phyloP scores from a whole-genome alignment of 2,329 filamentous ascomycete species.

The Rutstroemia sydowiana region DNA sequence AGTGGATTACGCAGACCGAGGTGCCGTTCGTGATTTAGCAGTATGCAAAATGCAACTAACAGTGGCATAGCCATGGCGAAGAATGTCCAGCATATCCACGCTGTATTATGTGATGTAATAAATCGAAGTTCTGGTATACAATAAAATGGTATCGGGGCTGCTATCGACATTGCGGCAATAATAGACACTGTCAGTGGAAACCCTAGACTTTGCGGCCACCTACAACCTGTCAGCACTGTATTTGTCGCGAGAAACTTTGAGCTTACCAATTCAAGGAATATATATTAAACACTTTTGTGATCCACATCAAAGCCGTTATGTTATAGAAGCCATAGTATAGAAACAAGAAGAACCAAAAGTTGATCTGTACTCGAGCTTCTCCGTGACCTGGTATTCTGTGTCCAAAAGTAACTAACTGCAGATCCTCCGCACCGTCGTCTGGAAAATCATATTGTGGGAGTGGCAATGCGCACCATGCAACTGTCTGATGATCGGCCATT shows the following conservation, averaged over 20 bases:
- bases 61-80: constrained; percentile 63
- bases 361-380: constrained; percentile 54
- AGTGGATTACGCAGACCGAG: constrained; percentile 52
- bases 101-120: constrained; percentile 55
- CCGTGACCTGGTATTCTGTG: constrained; percentile 54
- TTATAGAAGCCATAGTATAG: constrained; percentile 66
- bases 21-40: constrained; percentile 57
- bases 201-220: constrained; percentile 56
- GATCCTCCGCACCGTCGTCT: constrained; percentile 31
- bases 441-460: constrained; percentile 55
- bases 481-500: constrained; percentile 36
- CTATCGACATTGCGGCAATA: constrained; percentile 53
- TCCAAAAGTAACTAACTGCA: constrained; percentile 15
- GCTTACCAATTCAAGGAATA: constrained; percentile 59
- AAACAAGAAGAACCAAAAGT: constrained; percentile 66
- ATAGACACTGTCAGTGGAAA: constrained; percentile 57
- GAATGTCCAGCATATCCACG: constrained; percentile 64
- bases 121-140: constrained; percentile 44
- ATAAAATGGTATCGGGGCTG: constrained; percentile 53
- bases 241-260: neutral
- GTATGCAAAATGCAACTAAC: constrained; percentile 56
- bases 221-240: constrained; percentile 14
- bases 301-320: constrained; percentile 59
- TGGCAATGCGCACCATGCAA: constrained; percentile 58
- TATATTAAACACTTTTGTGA: constrained; percentile 65